These are phyloP conservation scores for Colletotrichum chrysophilum DNA, from an alignment of 2,329 filamentous ascomycete species.

Conservation along the genomic window DNA sequence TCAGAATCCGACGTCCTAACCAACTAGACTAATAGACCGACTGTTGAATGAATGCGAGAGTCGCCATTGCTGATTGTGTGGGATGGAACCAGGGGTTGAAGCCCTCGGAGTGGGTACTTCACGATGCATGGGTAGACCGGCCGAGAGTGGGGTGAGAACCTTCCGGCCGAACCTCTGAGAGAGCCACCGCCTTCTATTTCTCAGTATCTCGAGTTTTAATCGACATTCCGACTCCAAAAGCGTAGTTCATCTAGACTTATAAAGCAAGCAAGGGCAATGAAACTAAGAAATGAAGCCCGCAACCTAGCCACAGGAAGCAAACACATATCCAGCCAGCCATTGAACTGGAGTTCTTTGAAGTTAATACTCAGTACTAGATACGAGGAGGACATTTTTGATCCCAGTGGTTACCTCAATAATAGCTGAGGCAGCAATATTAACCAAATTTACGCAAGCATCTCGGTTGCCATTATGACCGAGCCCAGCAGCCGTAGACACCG, in stretches of 20 bases:
- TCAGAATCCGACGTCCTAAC: slow-evolving; percentile 10
- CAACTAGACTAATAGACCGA: slow-evolving; percentile 5
- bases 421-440: too few species aligned
- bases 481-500: background rate
- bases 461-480: background rate
- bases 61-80: background rate
- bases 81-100: background rate
- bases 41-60: fast-evolving
- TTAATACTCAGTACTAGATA: background rate
- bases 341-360: background rate
- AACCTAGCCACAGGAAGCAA: background rate
- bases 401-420: background rate
- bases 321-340: background rate
- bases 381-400: background rate
- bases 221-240: background rate
- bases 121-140: background rate
- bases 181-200: background rate
- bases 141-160: background rate
- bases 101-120: background rate
- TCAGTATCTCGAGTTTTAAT: background rate
- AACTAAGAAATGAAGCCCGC: background rate
- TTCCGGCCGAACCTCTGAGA: background rate
- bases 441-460: background rate
- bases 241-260: too few species aligned
- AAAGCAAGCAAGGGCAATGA: background rate